phyloP scores from a whole-genome alignment of 306 rosid genomes.

The Vigna angularis region DNA sequence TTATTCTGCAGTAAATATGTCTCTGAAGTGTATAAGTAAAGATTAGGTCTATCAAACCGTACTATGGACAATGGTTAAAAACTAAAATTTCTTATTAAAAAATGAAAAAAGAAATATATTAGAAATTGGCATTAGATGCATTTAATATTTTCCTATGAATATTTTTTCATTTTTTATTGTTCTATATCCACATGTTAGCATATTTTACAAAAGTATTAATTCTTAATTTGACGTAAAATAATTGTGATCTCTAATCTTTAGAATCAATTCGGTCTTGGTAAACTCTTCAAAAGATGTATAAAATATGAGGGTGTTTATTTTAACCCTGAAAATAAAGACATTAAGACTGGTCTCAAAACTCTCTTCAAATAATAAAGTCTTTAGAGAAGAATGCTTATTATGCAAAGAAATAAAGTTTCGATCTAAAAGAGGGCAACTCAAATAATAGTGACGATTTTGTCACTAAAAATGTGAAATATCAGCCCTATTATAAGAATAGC shows the following conservation, averaged over 20 bases:
- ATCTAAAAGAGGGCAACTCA: conserved; percentile 8
- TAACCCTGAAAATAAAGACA: conserved; percentile 30
- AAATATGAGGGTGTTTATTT: background rate
- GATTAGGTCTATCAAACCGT: background rate
- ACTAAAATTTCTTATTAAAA: background rate
- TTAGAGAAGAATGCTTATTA: conserved; percentile 39
- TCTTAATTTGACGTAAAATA: background rate
- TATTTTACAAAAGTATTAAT: background rate
- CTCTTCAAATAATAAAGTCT: conserved; percentile 40
- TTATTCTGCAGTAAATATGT: too few relatives aligned
- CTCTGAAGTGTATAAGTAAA: background rate
- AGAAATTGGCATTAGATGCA: too few relatives aligned
- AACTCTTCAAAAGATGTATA: background rate
- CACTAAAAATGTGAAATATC: conserved; percentile 48
- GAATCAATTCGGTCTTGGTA: background rate
- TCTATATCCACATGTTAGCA: background rate
- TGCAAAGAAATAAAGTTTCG: conserved; percentile 38
- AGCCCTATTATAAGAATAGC: conserved; percentile 33
- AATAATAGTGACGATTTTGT: conserved; percentile 38
- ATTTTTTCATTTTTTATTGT: background rate
- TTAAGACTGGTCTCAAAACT: conserved; percentile 42
- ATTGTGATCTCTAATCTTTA: background rate
- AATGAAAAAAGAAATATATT: too few relatives aligned
- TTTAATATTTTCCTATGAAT: background rate
- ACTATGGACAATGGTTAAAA: background rate